phyloP scores from a whole-genome alignment of 1,139 yeast genomes.

The Diutina siamensis region DNA sequence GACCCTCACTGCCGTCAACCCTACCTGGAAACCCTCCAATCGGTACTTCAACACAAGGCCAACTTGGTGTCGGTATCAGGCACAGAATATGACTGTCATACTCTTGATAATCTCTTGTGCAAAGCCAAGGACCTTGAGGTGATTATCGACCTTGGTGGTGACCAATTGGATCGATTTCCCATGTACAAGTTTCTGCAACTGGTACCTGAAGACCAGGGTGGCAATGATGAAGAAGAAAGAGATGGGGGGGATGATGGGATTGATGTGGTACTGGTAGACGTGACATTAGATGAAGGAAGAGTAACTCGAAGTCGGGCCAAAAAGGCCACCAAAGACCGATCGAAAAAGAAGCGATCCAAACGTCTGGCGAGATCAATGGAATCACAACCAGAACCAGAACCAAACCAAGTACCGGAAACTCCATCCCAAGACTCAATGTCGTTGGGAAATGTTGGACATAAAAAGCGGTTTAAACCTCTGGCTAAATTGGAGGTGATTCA shows the following conservation, averaged over 20 bases:
- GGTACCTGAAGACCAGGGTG: not conserved
- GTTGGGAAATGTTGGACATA: not conserved
- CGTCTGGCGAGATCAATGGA: too few relatives aligned
- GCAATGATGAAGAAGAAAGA: not conserved
- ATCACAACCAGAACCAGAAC: too few relatives aligned
- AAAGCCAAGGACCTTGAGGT: not conserved
- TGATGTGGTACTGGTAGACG: slow-evolving; percentile 1
- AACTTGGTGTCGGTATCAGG: not conserved
- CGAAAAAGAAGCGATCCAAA: not conserved
- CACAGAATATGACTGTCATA: not conserved
- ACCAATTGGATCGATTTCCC: not conserved
- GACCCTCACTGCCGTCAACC: too few relatives aligned
- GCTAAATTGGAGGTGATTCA: not conserved
- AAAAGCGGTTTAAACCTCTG: not conserved
- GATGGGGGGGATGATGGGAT: not conserved
- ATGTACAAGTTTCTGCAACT: not conserved
- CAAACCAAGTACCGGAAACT: too few relatives aligned
- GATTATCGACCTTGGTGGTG: not conserved
- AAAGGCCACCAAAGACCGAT: not conserved
- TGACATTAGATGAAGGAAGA: not conserved
- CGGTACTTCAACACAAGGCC: not conserved
- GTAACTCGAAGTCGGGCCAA: not conserved
- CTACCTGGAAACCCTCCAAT: not conserved
- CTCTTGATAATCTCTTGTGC: slow-evolving; percentile 1
- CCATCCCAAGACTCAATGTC: not conserved